A percentile compares a stretch with the other conserved stretches of the same genome.
These are phyloP conservation scores for Drechslera avenae DNA, from an alignment of 2,329 filamentous ascomycete species.

Conservation along the genomic window DNA sequence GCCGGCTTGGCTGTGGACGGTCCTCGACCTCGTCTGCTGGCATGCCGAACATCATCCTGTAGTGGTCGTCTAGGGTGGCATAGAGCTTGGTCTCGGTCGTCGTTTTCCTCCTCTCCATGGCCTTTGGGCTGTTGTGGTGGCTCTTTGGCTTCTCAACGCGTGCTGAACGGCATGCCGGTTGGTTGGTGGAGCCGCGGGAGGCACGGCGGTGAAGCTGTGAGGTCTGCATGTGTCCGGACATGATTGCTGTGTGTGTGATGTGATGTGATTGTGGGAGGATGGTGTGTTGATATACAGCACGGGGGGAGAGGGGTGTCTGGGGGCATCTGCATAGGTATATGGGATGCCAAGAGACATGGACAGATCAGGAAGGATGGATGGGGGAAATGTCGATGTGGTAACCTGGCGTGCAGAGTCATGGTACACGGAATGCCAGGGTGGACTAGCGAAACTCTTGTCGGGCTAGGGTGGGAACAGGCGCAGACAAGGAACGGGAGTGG, in stretches of 20 bases:
- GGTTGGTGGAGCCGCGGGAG: constrained; percentile 41
- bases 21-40: constrained; percentile 36
- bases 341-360: constrained; percentile 46
- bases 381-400: constrained; percentile 37
- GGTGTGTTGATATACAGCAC: constrained; percentile 13
- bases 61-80: constrained; percentile 49
- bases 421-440: constrained; percentile 36
- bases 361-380: constrained; percentile 42
- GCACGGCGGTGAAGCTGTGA: constrained; percentile 37
- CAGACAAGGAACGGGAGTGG: constrained; percentile 42
- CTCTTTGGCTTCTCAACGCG: constrained; percentile 49
- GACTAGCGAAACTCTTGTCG: constrained; percentile 36
- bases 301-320: constrained; percentile 10
- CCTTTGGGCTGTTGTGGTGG: constrained; percentile 46
- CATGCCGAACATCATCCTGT: constrained; percentile 50
- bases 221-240: constrained; percentile 35
- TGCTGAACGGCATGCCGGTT: constrained; percentile 35
- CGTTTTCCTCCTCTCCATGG: constrained; percentile 46
- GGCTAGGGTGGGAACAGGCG: constrained; percentile 40
- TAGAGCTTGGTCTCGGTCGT: constrained; percentile 47
- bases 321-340: constrained; percentile 46
- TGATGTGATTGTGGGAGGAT: constrained; percentile 20
- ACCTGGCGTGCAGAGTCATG: constrained; percentile 43
- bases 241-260: constrained; percentile 20
- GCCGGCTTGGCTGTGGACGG: constrained; percentile 50